A percentile compares a stretch with the other conserved stretches of the same genome.
These are phyloP conservation scores for Penicillium freii DNA, from an alignment of 2,329 filamentous ascomycete genomes.

Conservation along the genomic window DNA sequence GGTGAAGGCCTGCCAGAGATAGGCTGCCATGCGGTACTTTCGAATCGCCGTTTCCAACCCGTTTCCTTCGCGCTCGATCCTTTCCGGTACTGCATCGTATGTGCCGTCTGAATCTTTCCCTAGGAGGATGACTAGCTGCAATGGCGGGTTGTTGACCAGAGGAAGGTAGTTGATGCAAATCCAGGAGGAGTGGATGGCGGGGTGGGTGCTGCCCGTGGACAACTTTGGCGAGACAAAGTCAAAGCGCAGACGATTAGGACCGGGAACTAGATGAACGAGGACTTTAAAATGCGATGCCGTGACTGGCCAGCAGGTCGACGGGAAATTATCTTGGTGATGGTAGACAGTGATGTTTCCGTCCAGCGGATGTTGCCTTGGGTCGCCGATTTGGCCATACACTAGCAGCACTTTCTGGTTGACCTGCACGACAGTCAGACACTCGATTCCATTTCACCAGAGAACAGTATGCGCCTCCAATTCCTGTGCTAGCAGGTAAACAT, in stretches of 20 bases:
- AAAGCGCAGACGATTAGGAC: conserved; percentile 81
- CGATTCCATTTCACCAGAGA: background rate
- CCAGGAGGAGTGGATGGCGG: conserved; percentile 71
- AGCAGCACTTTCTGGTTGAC: conserved; percentile 89
- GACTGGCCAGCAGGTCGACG: conserved; percentile 81
- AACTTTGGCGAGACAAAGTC: conserved; percentile 85
- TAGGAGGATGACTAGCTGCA: conserved; percentile 84
- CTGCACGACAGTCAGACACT: conserved; percentile 46
- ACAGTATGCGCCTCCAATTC: background rate
- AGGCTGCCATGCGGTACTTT: conserved; percentile 93
- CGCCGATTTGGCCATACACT: conserved; percentile 76
- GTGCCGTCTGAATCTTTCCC: conserved; percentile 84
- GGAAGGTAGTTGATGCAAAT: conserved; percentile 85
- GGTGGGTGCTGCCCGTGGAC: conserved; percentile 61
- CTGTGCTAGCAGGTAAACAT: conserved; percentile 38
- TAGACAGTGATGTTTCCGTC: conserved; percentile 78
- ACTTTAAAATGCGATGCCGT: conserved; percentile 88
- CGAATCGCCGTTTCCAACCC: conserved; percentile 73
- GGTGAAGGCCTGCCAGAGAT: conserved; percentile 96
- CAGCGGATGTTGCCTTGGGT: conserved; percentile 63
- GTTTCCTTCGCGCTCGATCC: conserved; percentile 77
- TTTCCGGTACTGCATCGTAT: conserved; percentile 77
- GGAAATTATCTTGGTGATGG: conserved; percentile 82
- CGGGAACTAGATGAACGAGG: conserved; percentile 83
- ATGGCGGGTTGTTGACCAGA: conserved; percentile 70